Evolutionary conservation across 2,329 filamentous ascomycete genomes (phyloP).

Genomic region (Coniochaeta ligniaria): DNA sequence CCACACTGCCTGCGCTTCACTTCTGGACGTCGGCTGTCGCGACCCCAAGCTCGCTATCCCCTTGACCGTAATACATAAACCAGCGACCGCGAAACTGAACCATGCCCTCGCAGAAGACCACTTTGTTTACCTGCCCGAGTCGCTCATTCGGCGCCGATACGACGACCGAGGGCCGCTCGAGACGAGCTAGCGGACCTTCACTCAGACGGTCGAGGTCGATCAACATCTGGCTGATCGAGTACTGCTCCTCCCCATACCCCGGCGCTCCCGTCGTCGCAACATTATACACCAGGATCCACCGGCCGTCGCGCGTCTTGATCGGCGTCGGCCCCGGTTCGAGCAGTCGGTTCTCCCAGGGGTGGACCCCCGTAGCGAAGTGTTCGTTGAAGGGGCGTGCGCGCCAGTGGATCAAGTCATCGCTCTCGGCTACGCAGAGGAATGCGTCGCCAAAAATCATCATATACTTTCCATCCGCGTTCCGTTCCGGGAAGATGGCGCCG

Average conservation of each 20-base stretch:
- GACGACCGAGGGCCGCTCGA: not conserved
- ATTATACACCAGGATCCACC: not conserved
- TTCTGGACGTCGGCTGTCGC: slow-evolving; percentile 2
- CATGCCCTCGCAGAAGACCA: not conserved
- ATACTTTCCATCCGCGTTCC: not conserved
- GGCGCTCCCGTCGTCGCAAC: slow-evolving; percentile 1
- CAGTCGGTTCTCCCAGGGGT: not conserved
- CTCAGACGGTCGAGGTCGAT: slow-evolving; percentile 1
- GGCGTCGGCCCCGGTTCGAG: not conserved
- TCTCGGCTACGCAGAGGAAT: not conserved
- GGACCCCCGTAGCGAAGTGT: not conserved
- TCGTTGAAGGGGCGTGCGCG: not conserved
- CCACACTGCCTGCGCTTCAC: too few relatives aligned
- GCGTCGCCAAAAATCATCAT: not conserved
- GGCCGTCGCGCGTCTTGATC: not conserved
- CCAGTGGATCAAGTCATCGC: not conserved
- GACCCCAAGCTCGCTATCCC: slow-evolving; percentile 6
- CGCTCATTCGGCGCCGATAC: not conserved
- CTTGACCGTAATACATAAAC: slow-evolving; percentile 7
- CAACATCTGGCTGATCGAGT: slow-evolving; percentile 7
- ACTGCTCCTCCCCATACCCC: slow-evolving; percentile 5
- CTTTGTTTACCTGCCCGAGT: not conserved
- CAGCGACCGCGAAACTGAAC: slow-evolving; percentile 2
- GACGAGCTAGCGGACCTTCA: not conserved
- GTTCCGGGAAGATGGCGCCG: not conserved